Percentiles rank a stretch among this genome's conserved stretches.
These are phyloP conservation scores for Penicillium egyptiacum DNA, from an alignment of 495 filamentous ascomycete genomes.

Conservation along the genomic window DNA sequence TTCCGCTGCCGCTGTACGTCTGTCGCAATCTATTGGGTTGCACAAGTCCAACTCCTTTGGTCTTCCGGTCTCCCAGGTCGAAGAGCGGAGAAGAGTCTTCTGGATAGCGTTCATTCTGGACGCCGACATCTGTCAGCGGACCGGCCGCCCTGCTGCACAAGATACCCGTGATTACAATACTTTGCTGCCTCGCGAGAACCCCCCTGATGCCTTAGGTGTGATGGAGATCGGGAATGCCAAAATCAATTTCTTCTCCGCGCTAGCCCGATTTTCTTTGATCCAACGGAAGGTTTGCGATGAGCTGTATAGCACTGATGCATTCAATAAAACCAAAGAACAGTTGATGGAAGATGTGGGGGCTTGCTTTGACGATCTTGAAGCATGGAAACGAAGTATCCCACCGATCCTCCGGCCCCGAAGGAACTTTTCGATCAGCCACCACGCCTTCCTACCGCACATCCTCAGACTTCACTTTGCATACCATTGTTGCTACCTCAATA, in stretches of 20 bases:
- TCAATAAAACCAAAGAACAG: conserved; percentile 3
- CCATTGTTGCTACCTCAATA: conserved; percentile 20
- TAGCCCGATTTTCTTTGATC: conserved; percentile 18
- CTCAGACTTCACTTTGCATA: conserved; percentile 21
- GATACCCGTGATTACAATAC: conserved; percentile 21
- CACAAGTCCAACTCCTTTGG: conserved; percentile 16
- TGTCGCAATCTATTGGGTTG: conserved; percentile 26
- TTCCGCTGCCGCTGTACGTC: conserved; percentile 20
- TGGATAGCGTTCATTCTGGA: conserved; percentile 30
- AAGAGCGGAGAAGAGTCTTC: conserved; percentile 22
- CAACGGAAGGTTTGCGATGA: conserved; percentile 19
- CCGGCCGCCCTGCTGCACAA: conserved; percentile 20
- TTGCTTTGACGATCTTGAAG: conserved; percentile 16
- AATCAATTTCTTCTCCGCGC: conserved; percentile 19
- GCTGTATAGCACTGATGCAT: conserved; percentile 11
- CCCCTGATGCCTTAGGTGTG: conserved; percentile 19
- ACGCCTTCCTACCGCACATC: conserved; percentile 13
- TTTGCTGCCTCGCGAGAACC: conserved; percentile 9
- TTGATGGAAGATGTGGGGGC: conserved; percentile 8
- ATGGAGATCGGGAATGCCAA: conserved; percentile 3
- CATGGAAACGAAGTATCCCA: conserved; percentile 15
- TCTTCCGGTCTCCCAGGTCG: conserved; percentile 13
- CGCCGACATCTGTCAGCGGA: conserved; percentile 22
- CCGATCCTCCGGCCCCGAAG: conserved; percentile 1
- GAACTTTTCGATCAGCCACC: conserved; percentile 1